Base-by-base conservation (phyloP, 2,329 filamentous ascomycete genomes). In the Kalmusia sp. region DNA sequence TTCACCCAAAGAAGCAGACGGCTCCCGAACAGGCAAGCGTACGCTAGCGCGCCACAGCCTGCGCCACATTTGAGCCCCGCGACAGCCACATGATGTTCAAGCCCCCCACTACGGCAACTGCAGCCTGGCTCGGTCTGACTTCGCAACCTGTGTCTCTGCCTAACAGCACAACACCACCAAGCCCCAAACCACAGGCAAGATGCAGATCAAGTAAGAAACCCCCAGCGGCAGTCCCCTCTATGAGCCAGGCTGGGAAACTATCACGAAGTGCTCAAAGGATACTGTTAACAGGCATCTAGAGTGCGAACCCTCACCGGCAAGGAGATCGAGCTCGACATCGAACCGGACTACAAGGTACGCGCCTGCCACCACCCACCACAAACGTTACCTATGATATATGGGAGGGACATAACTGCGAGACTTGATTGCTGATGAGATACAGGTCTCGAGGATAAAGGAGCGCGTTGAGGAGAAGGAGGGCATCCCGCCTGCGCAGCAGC, bases 381-480 rank as follows among this genome's bases (percentile, higher is more conserved):
- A 27, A 49, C 14, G 12, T 25, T 25, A 35, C 17, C 4, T 7
- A 38, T 22, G 38, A 19, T 4, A 3, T 22, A 17, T n/a, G 11
- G 41, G 30, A 21, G 5, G 30, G 41, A 46, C 34, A 51, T 46
- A 37, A 24, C 11, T 17, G 19, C 8, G 27, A 25, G 19, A 22
- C 11, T 50, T 35, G 33, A 27, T 12, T 27, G 48, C 59, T 67
- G 47, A 69, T 3, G 8, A 3, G 34, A 37, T 17, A 3, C 62
- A 96, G 92, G 91, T 98, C 65, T 88, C 90, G 34, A 88, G 93
- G 76, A 98, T 99, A 83, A 99, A 99, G 84, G 95, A 98, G 79
- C 93, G 93, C 70, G 95, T 99, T 51, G 95, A 99, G 78, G 95
- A 99, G 82, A 98, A 98, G 80, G 95, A 98, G 75, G 95, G 95